Evolutionary conservation across 192 early-diverging fungal genomes (phyloP).

Genomic region (Backusella tarrabulga): DNA sequence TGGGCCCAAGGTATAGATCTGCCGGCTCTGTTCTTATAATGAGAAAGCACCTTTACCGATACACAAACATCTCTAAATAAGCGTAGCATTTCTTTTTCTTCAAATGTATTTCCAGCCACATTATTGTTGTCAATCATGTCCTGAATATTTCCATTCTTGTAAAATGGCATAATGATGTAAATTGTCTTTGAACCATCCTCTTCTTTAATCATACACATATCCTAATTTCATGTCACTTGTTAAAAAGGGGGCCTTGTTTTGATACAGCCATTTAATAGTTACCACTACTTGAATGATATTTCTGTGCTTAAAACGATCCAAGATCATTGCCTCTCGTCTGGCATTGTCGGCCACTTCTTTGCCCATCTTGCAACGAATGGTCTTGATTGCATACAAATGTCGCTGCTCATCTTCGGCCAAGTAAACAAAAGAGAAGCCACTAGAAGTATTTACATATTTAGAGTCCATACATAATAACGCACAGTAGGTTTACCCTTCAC

Average conservation of each 20-base stretch:
- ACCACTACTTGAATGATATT: constrained; percentile 64
- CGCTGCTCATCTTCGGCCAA: constrained; percentile 51
- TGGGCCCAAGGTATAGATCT: constrained; percentile 54
- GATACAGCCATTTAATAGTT: constrained; percentile 6
- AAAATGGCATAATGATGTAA: constrained; percentile 70
- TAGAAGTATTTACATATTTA: constrained; percentile 3
- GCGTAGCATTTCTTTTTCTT: constrained; percentile 54
- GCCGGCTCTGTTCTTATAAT: constrained; percentile 27
- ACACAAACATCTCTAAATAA: constrained; percentile 60
- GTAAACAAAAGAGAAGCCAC: constrained; percentile 69
- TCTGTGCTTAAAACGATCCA: constrained; percentile 58
- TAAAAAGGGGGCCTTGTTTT: not conserved
- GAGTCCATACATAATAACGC: not conserved
- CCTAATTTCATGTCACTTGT: constrained; percentile 29
- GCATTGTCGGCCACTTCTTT: constrained; percentile 59
- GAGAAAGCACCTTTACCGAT: constrained; percentile 54
- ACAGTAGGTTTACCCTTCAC: constrained; percentile 52
- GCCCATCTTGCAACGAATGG: constrained; percentile 59
- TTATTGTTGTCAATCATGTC: constrained; percentile 53
- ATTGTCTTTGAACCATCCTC: constrained; percentile 48
- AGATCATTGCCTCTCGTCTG: constrained; percentile 60
- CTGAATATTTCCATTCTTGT: constrained; percentile 55
- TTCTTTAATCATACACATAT: constrained; percentile 52
- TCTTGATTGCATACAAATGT: constrained; percentile 59
- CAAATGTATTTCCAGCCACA: constrained; percentile 42